Conservation (phyloP, 208 protist species). For the Trypanosoma vivax region DNA sequence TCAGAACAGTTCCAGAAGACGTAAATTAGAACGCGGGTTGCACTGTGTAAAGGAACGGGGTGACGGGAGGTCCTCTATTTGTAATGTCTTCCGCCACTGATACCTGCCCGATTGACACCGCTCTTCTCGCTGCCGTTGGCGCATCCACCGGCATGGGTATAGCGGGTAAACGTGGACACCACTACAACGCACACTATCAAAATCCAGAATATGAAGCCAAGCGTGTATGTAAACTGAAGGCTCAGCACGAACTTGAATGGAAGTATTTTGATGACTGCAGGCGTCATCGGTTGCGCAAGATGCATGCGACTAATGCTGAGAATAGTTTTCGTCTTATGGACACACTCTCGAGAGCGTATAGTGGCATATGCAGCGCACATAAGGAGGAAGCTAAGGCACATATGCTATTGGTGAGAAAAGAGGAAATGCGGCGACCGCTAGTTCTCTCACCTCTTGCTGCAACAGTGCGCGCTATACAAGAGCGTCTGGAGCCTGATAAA, state of each 20-base stretch:
- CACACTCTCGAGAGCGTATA: constrained; percentile 23
- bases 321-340: constrained; percentile 15
- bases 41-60: no score
- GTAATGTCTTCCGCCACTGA: no score
- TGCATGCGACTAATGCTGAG: constrained; percentile 6
- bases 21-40: no score
- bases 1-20: no score
- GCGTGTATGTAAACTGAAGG: constrained; percentile 24
- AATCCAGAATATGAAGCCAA: constrained; percentile 3
- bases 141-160: no score
- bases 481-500: constrained; percentile 21
- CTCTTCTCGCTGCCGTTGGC: no score
- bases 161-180: no score
- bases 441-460: constrained; percentile 19
- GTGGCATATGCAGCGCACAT: constrained; percentile 25
- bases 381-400: constrained; percentile 41
- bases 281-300: constrained; percentile 9
- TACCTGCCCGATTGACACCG: no score
- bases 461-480: constrained; percentile 26
- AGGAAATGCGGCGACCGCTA: constrained; percentile 32
- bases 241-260: constrained; percentile 49
- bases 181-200: no score
- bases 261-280: constrained; percentile 42
- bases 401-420: not conserved
- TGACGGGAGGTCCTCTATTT: no score